Base-by-base conservation (phyloP, 2,329 filamentous ascomycete genomes). In the Colletotrichum truncatum region DNA sequence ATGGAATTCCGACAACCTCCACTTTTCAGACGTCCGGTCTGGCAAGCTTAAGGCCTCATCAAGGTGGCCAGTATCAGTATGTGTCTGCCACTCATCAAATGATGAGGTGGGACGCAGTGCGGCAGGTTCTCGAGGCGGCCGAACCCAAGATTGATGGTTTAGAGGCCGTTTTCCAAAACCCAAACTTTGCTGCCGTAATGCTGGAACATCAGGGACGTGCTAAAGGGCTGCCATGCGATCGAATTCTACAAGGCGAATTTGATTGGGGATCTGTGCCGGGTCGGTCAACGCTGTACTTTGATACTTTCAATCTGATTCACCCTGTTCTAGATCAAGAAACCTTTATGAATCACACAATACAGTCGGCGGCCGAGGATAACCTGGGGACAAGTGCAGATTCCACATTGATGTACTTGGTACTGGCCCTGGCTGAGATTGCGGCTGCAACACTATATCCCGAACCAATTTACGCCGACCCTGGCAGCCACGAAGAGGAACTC, bases 341-440 rank as follows among this genome's bases (percentile, higher is more conserved):
- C 21, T 90, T 89, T 72, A 76, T 81, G 67, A 77, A 80, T 7
- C 78, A 81, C 36, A 82, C 79, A 2, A 71, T 89, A 8, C 74
- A 77, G 1, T 73, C 78, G 6, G 78, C 88, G 3, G 71, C 83
- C 38, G 78, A 76, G 11, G 77, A 81, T 48, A 82, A 84, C 0
- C 85, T 88, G 67, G 78, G 82, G 67, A 28, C 26, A 16, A 81
- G 83, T 54, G 75, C 77, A 25, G 73, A 78, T 14, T 85, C 84
- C 14, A 84, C 87, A 4, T 78, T 89, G 45, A 83, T 83, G 1
- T 80, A 87, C 9, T 77, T 90, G 4, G 82, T 90, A 9, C 81
- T 89, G 67, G 85, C 87, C 2, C 77, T 90, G 6, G 88, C 87
- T 10, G 84, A 89, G 65, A 78, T 88, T n/a, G n/a, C n/a, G 18